A percentile compares a stretch with the other conserved stretches of the same genome.
phyloP scores from a whole-genome alignment of 2,329 filamentous ascomycete species.

The Sordariomycetes sp. region DNA sequence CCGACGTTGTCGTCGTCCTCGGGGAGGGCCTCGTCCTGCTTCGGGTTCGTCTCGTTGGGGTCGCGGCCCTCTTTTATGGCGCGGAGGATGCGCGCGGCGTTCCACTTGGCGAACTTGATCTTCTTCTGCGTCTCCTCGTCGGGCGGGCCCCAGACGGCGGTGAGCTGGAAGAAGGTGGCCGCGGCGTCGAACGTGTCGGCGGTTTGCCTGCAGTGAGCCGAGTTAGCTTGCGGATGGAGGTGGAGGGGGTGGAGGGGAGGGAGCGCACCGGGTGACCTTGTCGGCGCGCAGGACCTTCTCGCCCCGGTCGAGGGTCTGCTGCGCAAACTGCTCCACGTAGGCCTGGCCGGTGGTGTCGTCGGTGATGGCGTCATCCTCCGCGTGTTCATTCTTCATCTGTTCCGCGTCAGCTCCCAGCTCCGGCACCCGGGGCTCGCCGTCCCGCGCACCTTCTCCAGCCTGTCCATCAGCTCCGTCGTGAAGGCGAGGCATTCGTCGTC shows the following conservation, averaged over 20 bases:
- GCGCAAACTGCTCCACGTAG: conserved; percentile 87
- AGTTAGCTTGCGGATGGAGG: not conserved
- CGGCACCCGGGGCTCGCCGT: not conserved
- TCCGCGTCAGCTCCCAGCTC: not conserved
- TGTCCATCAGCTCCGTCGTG: conserved; percentile 80
- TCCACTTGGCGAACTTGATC: conserved; percentile 95
- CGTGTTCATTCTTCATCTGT: conserved; percentile 61
- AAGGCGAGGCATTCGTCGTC: conserved; percentile 72
- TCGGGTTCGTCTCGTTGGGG: conserved; percentile 84
- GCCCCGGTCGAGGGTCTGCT: conserved; percentile 77
- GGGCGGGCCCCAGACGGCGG: conserved; percentile 69
- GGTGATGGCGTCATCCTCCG: conserved; percentile 69
- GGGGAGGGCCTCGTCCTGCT: conserved; percentile 36
- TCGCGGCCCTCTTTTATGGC: conserved; percentile 86
- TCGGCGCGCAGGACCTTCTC: conserved; percentile 74
- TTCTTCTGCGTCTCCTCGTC: conserved; percentile 72
- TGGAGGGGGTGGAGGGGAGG: not conserved
- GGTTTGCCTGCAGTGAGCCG: conserved; percentile 55
- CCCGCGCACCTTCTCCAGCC: conserved; percentile 60
- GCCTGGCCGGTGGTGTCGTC: conserved; percentile 83
- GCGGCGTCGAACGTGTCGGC: conserved; percentile 90
- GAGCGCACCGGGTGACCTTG: conserved; percentile 62
- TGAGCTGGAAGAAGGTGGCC: conserved; percentile 81
- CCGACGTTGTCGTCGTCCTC: conserved; percentile 54
- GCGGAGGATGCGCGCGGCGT: conserved; percentile 81